A percentile compares a stretch with the other conserved stretches of the same genome.
phyloP scores from a whole-genome alignment of 768 basidiomycete species.

The Cystoderma amianthinum region DNA sequence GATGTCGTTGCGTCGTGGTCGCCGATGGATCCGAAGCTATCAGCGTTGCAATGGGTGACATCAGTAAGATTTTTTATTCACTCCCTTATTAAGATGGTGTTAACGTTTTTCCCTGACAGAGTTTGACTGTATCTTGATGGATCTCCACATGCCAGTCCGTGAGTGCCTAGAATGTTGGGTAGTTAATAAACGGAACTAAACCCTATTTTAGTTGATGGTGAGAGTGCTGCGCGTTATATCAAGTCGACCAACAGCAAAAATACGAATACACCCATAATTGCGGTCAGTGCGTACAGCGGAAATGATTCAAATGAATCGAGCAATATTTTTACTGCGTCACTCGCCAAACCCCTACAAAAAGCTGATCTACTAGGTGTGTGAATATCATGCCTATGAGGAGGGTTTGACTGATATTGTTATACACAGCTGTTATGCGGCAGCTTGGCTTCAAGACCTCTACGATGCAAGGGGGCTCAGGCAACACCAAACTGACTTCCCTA shows the following conservation, averaged over 20 bases:
- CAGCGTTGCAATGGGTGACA: constrained; percentile 95
- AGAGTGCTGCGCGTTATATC: constrained; percentile 95
- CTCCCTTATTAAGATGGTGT: constrained; percentile 5
- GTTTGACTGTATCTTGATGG: constrained; percentile 95
- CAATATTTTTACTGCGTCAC: constrained; percentile 71
- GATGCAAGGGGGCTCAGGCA: constrained; percentile 45
- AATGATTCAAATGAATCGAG: constrained; percentile 56
- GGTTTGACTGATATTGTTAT: constrained; percentile 5
- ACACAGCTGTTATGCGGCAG: constrained; percentile 61
- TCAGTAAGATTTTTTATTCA: constrained; percentile 57
- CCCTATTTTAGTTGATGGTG: constrained; percentile 71
- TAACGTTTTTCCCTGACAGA: constrained; percentile 40
- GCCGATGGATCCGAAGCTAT: constrained; percentile 96
- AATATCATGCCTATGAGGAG: background rate
- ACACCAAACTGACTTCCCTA: constrained; percentile 45
- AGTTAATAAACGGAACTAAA: constrained; percentile 4
- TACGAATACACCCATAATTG: constrained; percentile 85
- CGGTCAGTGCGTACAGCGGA: constrained; percentile 83
- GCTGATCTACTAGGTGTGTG: constrained; percentile 59
- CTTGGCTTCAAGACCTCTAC: constrained; percentile 89
- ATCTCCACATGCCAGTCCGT: constrained; percentile 92
- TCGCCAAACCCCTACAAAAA: constrained; percentile 88
- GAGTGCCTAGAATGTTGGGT: constrained; percentile 24
- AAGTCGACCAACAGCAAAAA: constrained; percentile 96
- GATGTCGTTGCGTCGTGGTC: constrained; percentile 93